A percentile compares a stretch with the other conserved stretches of the same genome.
These are phyloP conservation scores for Cucurbita pepo DNA, from an alignment of 306 rosid species.

Conservation along the genomic window DNA sequence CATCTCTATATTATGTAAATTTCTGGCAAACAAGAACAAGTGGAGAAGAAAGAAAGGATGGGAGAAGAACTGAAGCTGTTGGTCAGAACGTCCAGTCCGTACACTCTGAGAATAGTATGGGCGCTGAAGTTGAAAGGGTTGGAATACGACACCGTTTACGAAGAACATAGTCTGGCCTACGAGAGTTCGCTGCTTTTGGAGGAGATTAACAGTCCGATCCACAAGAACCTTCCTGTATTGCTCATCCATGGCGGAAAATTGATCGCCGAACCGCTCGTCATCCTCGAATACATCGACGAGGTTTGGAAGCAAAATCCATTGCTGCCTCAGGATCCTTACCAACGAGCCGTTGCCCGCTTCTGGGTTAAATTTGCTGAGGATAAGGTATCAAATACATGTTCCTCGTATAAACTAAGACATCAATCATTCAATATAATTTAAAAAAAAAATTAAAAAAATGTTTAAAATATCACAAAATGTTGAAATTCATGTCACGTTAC, in stretches of 20 bases:
- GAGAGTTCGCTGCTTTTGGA: slow-evolving; percentile 23
- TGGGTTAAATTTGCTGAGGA: slow-evolving; percentile 17
- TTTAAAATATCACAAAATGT: too few relatives aligned
- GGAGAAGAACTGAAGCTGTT: slow-evolving; percentile 10
- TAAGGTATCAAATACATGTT: background rate
- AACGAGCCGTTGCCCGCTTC: slow-evolving; percentile 14
- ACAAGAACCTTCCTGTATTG: slow-evolving; percentile 13
- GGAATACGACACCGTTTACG: slow-evolving; percentile 9
- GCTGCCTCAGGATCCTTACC: slow-evolving; percentile 11
- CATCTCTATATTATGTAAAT: too few relatives aligned
- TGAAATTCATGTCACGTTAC: too few relatives aligned
- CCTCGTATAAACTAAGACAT: too few relatives aligned
- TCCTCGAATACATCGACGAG: slow-evolving; percentile 24
- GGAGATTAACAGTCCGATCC: slow-evolving; percentile 8
- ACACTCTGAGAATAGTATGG: slow-evolving; percentile 18
- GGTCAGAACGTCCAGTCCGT: slow-evolving; percentile 16
- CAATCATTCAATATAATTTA: too few relatives aligned
- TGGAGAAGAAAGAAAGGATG: background rate
- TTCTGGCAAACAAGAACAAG: too few relatives aligned
- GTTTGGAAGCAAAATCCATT: slow-evolving; percentile 19
- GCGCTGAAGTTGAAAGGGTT: slow-evolving; percentile 23
- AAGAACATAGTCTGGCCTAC: slow-evolving; percentile 13
- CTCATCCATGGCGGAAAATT: slow-evolving; percentile 20
- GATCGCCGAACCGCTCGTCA: slow-evolving; percentile 12
- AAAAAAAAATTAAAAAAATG: too few relatives aligned